These are phyloP conservation scores for Rubia tinctorum DNA, from an alignment of 305 asterid species.

Conservation along the genomic window DNA sequence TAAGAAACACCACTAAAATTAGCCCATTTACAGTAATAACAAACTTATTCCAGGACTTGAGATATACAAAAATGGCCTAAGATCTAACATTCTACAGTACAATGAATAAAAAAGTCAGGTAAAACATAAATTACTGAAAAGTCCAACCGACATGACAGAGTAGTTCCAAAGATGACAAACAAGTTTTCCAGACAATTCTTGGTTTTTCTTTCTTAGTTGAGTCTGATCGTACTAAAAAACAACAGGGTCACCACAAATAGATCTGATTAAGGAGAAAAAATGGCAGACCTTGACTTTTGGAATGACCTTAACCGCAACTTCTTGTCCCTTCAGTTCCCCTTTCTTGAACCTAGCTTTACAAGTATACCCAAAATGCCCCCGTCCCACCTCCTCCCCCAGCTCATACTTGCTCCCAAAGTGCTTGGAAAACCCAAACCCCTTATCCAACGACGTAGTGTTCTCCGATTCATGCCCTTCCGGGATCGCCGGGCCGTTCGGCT, in stretches of 20 bases:
- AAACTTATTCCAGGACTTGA: not conserved
- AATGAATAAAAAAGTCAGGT: not conserved
- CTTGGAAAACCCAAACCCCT: conserved; percentile 84
- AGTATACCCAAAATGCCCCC: conserved; percentile 98
- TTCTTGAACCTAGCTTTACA: conserved; percentile 83
- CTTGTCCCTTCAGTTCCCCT: conserved; percentile 89
- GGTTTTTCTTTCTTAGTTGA: conserved; percentile 1
- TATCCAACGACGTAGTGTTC: conserved; percentile 52
- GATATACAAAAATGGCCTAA: conserved; percentile 27
- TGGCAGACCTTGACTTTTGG: conserved; percentile 73
- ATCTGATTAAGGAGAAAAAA: conserved; percentile 29
- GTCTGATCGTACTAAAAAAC: not conserved
- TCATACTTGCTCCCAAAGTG: conserved; percentile 61
- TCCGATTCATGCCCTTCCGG: conserved; percentile 66
- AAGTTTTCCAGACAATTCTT: not conserved
- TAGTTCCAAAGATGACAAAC: not conserved
- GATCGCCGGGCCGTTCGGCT: conserved; percentile 60
- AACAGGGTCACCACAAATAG: conserved; percentile 6
- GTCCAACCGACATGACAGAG: conserved; percentile 5
- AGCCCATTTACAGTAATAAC: not conserved
- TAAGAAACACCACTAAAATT: not conserved
- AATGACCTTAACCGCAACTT: conserved; percentile 94
- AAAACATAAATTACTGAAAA: not conserved
- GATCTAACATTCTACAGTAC: not conserved
- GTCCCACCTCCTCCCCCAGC: conserved; percentile 90